Evolutionary conservation across 2,329 filamentous ascomycete species (phyloP).

Genomic region (Ophiostoma sp.): DNA sequence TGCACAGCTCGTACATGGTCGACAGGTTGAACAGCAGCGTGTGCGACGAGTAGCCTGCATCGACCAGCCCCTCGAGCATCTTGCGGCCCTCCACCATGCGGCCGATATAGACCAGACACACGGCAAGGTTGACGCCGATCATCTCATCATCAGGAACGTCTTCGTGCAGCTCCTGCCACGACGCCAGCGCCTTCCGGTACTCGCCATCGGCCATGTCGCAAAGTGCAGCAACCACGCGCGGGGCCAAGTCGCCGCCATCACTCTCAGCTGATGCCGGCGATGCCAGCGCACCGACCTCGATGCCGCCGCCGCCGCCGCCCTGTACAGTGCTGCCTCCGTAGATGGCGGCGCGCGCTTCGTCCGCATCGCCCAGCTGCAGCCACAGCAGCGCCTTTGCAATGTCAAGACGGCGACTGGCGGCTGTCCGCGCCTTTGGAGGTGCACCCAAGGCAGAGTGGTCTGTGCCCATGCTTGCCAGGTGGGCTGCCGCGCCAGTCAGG

Average conservation of each 20-base stretch:
- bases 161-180: constrained; percentile 52
- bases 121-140: constrained; percentile 74
- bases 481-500: constrained; percentile 68
- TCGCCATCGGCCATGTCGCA: constrained; percentile 73
- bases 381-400: constrained; percentile 61
- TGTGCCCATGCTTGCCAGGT: constrained; percentile 55
- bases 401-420: constrained; percentile 35
- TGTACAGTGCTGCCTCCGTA: background rate
- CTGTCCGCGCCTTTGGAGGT: constrained; percentile 28
- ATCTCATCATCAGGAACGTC: constrained; percentile 55
- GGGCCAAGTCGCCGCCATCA: constrained; percentile 38
- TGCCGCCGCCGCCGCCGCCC: background rate
- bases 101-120: constrained; percentile 78
- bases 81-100: constrained; percentile 64
- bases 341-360: constrained; percentile 57
- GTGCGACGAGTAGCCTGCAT: constrained; percentile 62
- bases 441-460: constrained; percentile 26
- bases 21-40: constrained; percentile 83
- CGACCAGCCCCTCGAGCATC: constrained; percentile 62
- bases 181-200: constrained; percentile 57
- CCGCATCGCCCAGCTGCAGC: constrained; percentile 72
- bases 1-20: constrained; percentile 88
- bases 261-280: constrained; percentile 16
- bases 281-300: background rate
- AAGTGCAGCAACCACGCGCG: constrained; percentile 59